Percentiles rank a stretch among this genome's conserved stretches.
These are phyloP conservation scores for Syzygium malaccense DNA, from an alignment of 441 rosid genomes.

Conservation along the genomic window DNA sequence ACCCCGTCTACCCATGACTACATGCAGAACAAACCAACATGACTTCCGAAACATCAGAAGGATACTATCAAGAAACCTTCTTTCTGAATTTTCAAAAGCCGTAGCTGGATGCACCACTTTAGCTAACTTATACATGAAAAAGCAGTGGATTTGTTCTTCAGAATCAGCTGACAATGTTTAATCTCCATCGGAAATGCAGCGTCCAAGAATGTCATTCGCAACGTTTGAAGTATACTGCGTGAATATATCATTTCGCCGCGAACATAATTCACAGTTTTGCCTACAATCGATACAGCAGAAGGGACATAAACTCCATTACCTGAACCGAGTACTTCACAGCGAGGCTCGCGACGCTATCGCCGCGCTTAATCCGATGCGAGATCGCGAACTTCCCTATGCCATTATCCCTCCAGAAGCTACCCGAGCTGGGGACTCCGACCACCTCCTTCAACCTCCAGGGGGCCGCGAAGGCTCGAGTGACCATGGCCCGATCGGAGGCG, in stretches of 20 bases:
- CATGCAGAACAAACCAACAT: background rate
- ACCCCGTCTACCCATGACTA: background rate
- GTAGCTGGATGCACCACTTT: background rate
- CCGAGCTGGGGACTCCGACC: conserved; percentile 51
- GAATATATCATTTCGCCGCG: background rate
- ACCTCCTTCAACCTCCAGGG: conserved; percentile 73
- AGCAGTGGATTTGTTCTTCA: background rate
- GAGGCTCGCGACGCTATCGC: conserved; percentile 66
- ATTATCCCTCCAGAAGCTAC: conserved; percentile 70
- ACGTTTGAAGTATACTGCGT: background rate
- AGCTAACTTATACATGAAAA: background rate
- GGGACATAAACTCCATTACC: conserved; percentile 21
- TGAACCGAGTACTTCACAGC: conserved; percentile 89
- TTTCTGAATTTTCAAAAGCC: background rate
- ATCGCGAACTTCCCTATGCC: conserved; percentile 71
- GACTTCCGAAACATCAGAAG: background rate
- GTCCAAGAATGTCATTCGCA: background rate
- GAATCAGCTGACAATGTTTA: background rate
- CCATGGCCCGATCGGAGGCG: conserved; percentile 38
- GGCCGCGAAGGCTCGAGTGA: conserved; percentile 37
- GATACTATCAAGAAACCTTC: background rate
- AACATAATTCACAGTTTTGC: background rate
- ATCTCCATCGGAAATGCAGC: background rate
- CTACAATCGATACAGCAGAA: background rate
- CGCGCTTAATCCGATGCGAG: conserved; percentile 62